Evolutionary conservation across 768 basidiomycete genomes (phyloP), one percentile per base, ranked within the genome.

Genomic region (Tulasnella sp.): DNA sequence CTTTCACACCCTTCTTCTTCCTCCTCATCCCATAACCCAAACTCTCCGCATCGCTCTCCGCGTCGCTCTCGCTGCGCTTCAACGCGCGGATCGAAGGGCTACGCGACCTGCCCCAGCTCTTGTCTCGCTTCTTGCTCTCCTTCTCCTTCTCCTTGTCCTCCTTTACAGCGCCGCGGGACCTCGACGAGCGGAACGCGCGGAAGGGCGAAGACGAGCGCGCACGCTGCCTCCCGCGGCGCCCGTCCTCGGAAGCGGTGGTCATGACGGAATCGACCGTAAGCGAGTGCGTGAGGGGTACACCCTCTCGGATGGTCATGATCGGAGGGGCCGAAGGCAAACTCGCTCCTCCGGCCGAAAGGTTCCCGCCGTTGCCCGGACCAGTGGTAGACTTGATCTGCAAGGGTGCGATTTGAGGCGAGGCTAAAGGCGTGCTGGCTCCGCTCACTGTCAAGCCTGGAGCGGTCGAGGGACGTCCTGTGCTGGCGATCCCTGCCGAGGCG

Each of bases 161-260:
- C 3, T 21, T 21, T 4, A 21, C 48, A 2, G 6, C 19, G 21
- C 48, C 48, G 83, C 89, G 87, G 12, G 89, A 86, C 80, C 93
- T 89, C 79, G 91, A 89, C 44, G 93, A 88, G 14, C 82, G 80
- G 62, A 94, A 88, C 79, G 94, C 89, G 62, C 87, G 87, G 84
- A 98, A 97, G 58, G 96, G 94, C 2, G 95, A 94, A 82, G 91
- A 88, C 71, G 93, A 92, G 52, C 94, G 91, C 19, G 92, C 88
- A 79, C 93, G 92, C 42, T 44, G 42, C 10, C 42, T 44, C 6
- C 42, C 16, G 88, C 87, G 5, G 85, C 18, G 24, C 34, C 46
- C 75, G 42, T 27, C 75, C 36, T 76, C 75, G 21, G 42, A 42
- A 7, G 46, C 38, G 16, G 38, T 31, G 21, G 75, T 46, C 42